A percentile compares a stretch with the other conserved stretches of the same genome.
phyloP scores from a whole-genome alignment of 1,284 basidiomycete genomes.

The Melampsora americana region DNA sequence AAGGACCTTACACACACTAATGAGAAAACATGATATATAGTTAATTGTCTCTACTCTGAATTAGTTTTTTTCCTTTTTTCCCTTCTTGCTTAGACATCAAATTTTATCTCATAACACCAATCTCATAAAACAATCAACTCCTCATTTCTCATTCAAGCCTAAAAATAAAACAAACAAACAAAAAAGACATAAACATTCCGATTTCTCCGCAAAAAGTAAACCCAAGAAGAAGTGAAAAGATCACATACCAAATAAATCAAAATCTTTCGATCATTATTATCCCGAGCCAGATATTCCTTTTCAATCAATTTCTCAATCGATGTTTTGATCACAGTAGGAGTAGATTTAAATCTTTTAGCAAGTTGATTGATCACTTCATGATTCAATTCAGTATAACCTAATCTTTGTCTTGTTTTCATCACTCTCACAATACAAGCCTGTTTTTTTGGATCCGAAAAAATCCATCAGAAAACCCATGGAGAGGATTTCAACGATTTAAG shows the following conservation, averaged over 20 bases:
- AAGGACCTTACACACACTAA: no score
- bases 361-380: slow-evolving; percentile 87
- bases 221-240: background rate
- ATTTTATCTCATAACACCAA: no score
- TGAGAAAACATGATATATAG: no score
- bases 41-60: no score
- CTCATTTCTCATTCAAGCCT: no score
- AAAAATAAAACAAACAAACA: background rate
- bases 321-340: slow-evolving; percentile 83
- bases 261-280: slow-evolving; percentile 49
- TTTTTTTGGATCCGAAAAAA: slow-evolving; percentile 27
- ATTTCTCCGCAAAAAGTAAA: background rate
- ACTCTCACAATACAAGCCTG: slow-evolving; percentile 95
- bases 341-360: slow-evolving; percentile 76
- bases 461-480: slow-evolving; percentile 27
- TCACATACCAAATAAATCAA: slow-evolving; percentile 49
- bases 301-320: slow-evolving; percentile 92
- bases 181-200: background rate
- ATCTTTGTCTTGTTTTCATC: slow-evolving; percentile 92
- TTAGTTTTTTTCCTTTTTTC: no score
- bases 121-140: no score
- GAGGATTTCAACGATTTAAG: background rate
- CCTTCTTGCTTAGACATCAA: no score
- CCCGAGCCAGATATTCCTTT: slow-evolving; percentile 54
- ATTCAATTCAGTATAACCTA: slow-evolving; percentile 83